phyloP scores from a whole-genome alignment of 2,329 filamentous ascomycete genomes.

The Byssothecium circinans region DNA sequence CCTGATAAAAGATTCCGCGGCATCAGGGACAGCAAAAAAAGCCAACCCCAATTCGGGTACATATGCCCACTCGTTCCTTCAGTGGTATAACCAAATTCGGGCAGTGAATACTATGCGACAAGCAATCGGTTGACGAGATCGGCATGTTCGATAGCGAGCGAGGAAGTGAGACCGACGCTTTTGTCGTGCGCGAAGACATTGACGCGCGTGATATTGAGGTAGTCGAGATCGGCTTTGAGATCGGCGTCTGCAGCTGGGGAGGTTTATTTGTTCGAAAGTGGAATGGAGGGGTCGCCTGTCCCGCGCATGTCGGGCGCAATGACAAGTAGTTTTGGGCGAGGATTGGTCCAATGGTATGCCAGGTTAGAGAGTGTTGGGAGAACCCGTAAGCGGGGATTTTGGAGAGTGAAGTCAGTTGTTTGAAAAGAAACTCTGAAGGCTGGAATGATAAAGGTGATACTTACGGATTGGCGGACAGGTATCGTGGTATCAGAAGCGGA shows the following conservation, averaged over 20 bases:
- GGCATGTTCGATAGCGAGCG: conserved; percentile 45
- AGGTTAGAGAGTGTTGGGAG: conserved; percentile 47
- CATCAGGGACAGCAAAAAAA: conserved; percentile 52
- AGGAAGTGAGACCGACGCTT: conserved; percentile 47
- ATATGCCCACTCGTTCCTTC: conserved; percentile 44
- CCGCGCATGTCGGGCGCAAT: conserved; percentile 18
- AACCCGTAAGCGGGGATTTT: conserved; percentile 47
- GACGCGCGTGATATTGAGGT: conserved; percentile 25
- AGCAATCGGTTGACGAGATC: conserved; percentile 40
- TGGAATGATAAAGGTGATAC: no score
- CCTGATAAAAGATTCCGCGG: conserved; percentile 51
- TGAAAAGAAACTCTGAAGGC: no score
- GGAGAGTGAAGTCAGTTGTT: no score
- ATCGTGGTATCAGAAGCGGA: conserved; percentile 49
- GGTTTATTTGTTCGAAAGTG: conserved; percentile 46
- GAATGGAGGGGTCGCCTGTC: conserved; percentile 39
- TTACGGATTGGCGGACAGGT: conserved; percentile 41
- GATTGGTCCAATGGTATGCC: conserved; percentile 7
- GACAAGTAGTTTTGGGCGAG: conserved; percentile 12
- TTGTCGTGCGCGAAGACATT: conserved; percentile 54
- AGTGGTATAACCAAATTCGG: conserved; percentile 46
- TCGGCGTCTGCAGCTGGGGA: conserved; percentile 37
- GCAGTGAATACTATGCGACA: conserved; percentile 47
- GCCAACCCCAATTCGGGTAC: conserved; percentile 42
- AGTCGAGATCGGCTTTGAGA: conserved; percentile 27